Base-by-base conservation (phyloP, 139 green algal species). In the Tetradesmus lagerheimii region DNA sequence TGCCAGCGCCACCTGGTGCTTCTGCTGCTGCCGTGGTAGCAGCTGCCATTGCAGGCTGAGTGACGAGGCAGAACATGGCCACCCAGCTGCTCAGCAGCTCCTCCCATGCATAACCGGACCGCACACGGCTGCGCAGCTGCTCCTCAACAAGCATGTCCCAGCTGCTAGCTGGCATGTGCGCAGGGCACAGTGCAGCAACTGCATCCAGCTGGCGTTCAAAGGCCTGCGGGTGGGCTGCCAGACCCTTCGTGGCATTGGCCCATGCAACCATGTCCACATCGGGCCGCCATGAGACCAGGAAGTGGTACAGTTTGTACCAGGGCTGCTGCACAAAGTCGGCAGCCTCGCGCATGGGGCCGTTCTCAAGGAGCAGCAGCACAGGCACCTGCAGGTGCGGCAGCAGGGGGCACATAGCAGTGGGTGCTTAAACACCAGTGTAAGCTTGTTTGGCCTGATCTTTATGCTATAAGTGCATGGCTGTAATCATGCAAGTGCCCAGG, bases 41-140 rank as follows among this genome's bases (percentile, higher is more conserved):
- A 74, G 84, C 57, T 86, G 67, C 37, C 23, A 64, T 37, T 12
- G 57, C 29, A 34, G 23, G 66, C 39, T 78, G 31, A 1, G 50
- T 53, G 1, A 85, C 76, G 15, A 75, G 37, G 29, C 57, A 75
- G 38, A 94, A 90, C 85, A 95, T 77, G 12, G 91, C 89, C 12
- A 88, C 87, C 94, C 94, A 96, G 62, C 77, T 92, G 88, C 90
- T 91, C 53, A 95, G 38, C 87, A 93, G 83, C 85, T 96, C 94
- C 85, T 95, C 93, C 92, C 92, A 95, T 16, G 41, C 62, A 45
- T 89, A 89, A 9, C 91, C 91, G 5, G 57, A 43, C 1, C 85
- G 53, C 23, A 34, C 29, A 27, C 37, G 45, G 25, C 38, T 67
- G 23, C 74, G 43, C 88, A 89, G 74, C 78, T 34, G 67, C 86